Conservation (phyloP, 2,329 filamentous ascomycete species). For the Furcasterigmium sp. region DNA sequence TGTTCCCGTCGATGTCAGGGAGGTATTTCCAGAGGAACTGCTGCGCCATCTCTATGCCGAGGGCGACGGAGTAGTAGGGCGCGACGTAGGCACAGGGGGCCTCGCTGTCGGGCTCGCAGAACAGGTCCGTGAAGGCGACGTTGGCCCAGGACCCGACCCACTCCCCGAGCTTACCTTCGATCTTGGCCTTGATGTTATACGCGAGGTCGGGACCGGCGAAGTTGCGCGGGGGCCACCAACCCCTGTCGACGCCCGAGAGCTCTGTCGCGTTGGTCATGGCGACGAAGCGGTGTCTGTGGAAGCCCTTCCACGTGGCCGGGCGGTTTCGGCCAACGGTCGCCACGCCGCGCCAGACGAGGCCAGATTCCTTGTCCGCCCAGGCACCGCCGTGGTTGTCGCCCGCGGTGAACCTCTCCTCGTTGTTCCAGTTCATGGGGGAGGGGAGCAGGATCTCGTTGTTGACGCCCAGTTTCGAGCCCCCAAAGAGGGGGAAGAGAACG, state of each 20-base stretch:
- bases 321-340: slow-evolving; percentile 46
- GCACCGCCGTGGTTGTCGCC: slow-evolving; percentile 41
- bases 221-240: too few species aligned
- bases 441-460: slow-evolving; percentile 63
- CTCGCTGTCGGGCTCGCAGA: slow-evolving; percentile 20
- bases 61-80: slow-evolving; percentile 15
- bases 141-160: slow-evolving; percentile 19
- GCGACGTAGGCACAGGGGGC: slow-evolving; percentile 16
- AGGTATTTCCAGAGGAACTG: slow-evolving; percentile 47
- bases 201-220: too few species aligned
- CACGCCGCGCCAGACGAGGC: slow-evolving; percentile 53
- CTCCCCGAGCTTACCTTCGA: slow-evolving; percentile 14
- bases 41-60: slow-evolving; percentile 21
- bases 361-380: slow-evolving; percentile 53
- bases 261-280: slow-evolving; percentile 20
- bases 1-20: slow-evolving; percentile 55
- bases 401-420: slow-evolving; percentile 47
- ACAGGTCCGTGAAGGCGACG: slow-evolving; percentile 20
- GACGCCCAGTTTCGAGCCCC: slow-evolving; percentile 56
- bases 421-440: slow-evolving; percentile 57
- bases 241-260: slow-evolving; percentile 19
- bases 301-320: slow-evolving; percentile 49
- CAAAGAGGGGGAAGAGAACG: slow-evolving; percentile 55
- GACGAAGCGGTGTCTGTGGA: slow-evolving; percentile 56
- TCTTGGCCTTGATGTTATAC: background rate